Base-by-base conservation (phyloP, 192 early-diverging fungal genomes). In the Ambispora gerdemannii region DNA sequence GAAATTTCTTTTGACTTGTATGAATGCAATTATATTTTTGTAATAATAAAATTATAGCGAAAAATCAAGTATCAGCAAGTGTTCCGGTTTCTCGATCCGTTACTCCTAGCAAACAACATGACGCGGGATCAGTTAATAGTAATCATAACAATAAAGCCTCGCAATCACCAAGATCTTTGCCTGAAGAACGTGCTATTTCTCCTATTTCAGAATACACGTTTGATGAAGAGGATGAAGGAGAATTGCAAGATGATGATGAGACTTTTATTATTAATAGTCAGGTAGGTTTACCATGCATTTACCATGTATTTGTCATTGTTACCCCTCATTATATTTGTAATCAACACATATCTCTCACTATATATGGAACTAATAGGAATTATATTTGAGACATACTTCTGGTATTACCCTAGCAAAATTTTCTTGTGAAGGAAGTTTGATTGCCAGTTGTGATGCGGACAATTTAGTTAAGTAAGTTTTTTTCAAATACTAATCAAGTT, bases 371-470 rank as follows among this genome's bases (percentile, higher is more conserved):
- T 22, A 68, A 0, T 75, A 85, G 73, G 84, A 88, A 58, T 79
- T 83, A 35, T 88, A 80, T 63, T 76, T 82, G 53, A 84, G 86
- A 59, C 84, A 88, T 72, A 77, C 80, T 3, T 84, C 84, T 3
- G 84, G 83, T 1, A 83, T 88, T 25, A 78, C 80, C 0, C 79
- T 81, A 63, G 84, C 84, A 22, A 80, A 77, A 36, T 84, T 86
- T 55, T 88, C 86, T 3, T 78, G 67, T 27, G 77, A 83, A 50
- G 86, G 86, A 0, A 79, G 75, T 22, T 64, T 84, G 34, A 88
- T 88, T 43, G 81, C 83, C 20, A 88, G 86, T 51, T 86, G 84
- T 67, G 86, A 88, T 74, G 77, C 80, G 38, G 86, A 88, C 56
- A 85, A 83, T 53, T 81, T 84, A 71, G 77, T 86, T 31, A 72